Base-by-base conservation (phyloP, 1,284 basidiomycete genomes). In the Puccinia hordei region DNA sequence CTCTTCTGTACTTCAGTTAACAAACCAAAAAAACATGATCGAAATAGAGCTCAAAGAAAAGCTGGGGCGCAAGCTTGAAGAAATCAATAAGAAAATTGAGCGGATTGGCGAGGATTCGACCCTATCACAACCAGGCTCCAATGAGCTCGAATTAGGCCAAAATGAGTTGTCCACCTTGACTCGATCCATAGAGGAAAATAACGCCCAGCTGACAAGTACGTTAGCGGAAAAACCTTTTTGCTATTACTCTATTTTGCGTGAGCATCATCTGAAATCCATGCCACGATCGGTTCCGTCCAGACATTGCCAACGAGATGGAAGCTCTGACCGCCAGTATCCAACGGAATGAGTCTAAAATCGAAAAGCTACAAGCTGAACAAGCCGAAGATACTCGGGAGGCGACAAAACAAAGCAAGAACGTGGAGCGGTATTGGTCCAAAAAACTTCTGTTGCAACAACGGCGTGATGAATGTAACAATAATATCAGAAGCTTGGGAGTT, bases 1-100 rank as follows among this genome's bases (percentile, higher is more conserved):
- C n/a, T 38, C 30, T 73, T 38, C 15, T 73, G 8, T 30, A 44
- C 81, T 19, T 6, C 82, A 97, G 93, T 86, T 95, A 78, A 91
- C 92, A 53, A 89, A 90, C 30, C 89, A 89, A 82, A 94, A 93
- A 86, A 93, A 91, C 84, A 87, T 91, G 17, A 87, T 98, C 30
- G 93, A 98, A 85, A 95, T 98, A 74, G 96, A 99, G 85, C 88
- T 99, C 46, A 93, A 92, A 82, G 96, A 99, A 85, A 91, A 91
- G 82, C 88, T 98, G 22, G 89, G 90, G 24, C 89, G 95, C 3
- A 89, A 91, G 19, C 88, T 90, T 55, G 91, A 94, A 77, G 94
- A 95, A 83, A 85, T 98, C 2, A 89, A 90, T 57, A 86, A 87
- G 55, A 92, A 92, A 84, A 87, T 98, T 19, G 95, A 98, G 82